Base-by-base conservation (phyloP, 495 filamentous ascomycete genomes). In the Hypomontagnella monticulosa region DNA sequence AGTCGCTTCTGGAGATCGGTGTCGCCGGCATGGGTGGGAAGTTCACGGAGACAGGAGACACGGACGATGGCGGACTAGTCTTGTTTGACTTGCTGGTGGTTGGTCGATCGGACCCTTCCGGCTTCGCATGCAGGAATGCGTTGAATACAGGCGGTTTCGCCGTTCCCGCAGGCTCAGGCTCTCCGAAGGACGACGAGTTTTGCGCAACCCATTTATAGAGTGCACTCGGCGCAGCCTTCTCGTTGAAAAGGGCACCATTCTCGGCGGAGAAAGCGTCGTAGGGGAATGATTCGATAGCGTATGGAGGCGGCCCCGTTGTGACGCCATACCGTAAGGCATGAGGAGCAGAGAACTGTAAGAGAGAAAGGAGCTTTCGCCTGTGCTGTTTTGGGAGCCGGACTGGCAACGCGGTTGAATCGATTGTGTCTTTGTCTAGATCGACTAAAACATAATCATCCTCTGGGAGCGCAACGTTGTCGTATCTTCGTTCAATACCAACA, bases 371-470 rank as follows among this genome's bases (percentile, higher is more conserved):
- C 76, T 99, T 99, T 61, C 93, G 82, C 37, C 95, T 87, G 74
- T 96, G 91, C 68, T 97, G 94, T 61, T 90, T 88, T 4, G 95
- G 95, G 15, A 99, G 85, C 23, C 88, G 81, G 16, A 83, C 83
- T 19, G 94, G 93, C 60, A 84, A 81, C 5, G 83, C 72, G 1
- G 91, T 93, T 60, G 91, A 89, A 72, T 96, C 91, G 54, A 99
- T 95, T 42, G 85, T 84, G 70, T 98, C 90, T 70, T 89, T 85
- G 78, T 99, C 95, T 37, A 99, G 82, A 75, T 99, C 95, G 38
- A 97, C 93, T 32, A 97, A 78, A 14, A 97, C 93, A 73, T 94
- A 97, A 71, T 98, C 95, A 68, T 98, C 95, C n/a, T 96, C 91
- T 0, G 95, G 95, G 33, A 97, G 83, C 58, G 96, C 91, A 49